These are phyloP conservation scores for Pisolithus sp. DNA, from an alignment of 768 basidiomycete species.

Conservation along the genomic window DNA sequence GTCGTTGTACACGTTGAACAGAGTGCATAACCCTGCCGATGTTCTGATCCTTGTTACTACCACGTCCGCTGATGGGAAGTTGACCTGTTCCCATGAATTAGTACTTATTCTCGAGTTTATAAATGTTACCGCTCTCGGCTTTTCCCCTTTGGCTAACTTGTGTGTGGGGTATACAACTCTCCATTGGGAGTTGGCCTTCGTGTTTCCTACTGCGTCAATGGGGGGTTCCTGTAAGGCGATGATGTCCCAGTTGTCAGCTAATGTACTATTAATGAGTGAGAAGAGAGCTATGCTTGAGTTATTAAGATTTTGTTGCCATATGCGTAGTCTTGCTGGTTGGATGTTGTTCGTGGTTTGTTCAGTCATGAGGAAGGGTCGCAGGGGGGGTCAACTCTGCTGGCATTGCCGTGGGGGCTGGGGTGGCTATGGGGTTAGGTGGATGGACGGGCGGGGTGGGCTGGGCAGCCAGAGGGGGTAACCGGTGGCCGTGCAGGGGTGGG, in stretches of 20 bases:
- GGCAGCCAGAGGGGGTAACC: no score
- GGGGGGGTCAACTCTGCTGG: no score
- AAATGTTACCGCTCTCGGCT: constrained; percentile 13
- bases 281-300: no score
- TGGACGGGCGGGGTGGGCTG: no score
- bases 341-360: no score
- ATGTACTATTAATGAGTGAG: constrained; percentile 15
- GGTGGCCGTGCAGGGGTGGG: no score
- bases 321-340: no score
- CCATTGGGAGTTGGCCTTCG: not conserved
- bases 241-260: constrained; percentile 14
- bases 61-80: constrained; percentile 23
- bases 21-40: constrained; percentile 9
- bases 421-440: not conserved
- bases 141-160: not conserved
- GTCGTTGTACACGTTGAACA: constrained; percentile 38
- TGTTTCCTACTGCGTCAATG: not conserved
- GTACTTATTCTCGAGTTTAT: constrained; percentile 15
- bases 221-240: constrained; percentile 3
- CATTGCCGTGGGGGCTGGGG: not conserved
- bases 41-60: constrained; percentile 21
- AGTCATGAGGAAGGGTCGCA: no score
- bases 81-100: constrained; percentile 17
- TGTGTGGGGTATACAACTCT: not conserved
- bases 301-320: no score